Conservation (phyloP, 371 early-diverging fungal species). For the Mortierella sp. region DNA sequence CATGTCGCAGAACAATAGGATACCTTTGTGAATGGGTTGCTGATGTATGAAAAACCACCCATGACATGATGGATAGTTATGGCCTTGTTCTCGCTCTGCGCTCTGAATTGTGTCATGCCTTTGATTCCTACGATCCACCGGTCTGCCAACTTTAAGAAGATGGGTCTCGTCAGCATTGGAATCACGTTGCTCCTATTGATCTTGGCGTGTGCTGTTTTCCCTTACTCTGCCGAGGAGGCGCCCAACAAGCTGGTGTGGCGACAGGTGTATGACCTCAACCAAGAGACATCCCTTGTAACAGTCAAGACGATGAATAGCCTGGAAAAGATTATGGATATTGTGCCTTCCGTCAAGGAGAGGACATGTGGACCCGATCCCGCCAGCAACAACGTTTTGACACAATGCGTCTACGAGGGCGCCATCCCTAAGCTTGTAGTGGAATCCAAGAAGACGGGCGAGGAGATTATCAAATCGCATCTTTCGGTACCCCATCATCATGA, state of each 20-base stretch:
- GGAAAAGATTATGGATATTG: constrained; percentile 52
- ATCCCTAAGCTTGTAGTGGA: constrained; percentile 31
- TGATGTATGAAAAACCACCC: too few relatives aligned
- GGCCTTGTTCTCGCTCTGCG: constrained; percentile 42
- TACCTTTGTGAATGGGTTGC: too few relatives aligned
- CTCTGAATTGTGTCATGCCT: constrained; percentile 49
- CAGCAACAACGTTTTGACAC: constrained; percentile 28
- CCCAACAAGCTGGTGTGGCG: constrained; percentile 40
- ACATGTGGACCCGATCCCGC: constrained; percentile 40
- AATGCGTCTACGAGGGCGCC: constrained; percentile 37
- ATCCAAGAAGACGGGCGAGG: constrained; percentile 24
- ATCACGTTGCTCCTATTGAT: constrained; percentile 23
- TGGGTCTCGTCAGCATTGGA: constrained; percentile 42
- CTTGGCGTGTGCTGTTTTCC: constrained; percentile 29
- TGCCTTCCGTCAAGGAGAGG: constrained; percentile 29
- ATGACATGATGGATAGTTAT: constrained; percentile 44
- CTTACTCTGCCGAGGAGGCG: constrained; percentile 29
- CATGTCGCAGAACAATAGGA: too few relatives aligned
- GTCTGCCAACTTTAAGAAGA: constrained; percentile 43
- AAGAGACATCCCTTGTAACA: constrained; percentile 27
- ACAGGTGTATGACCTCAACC: constrained; percentile 28
- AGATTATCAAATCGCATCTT: constrained; percentile 35
- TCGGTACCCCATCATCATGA: constrained; percentile 17
- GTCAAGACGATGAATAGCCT: constrained; percentile 56
- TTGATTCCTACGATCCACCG: constrained; percentile 53